Evolutionary conservation across 805 yeast genomes (phyloP), one percentile per base, ranked within the genome.

Genomic region (Candida easanensis): DNA sequence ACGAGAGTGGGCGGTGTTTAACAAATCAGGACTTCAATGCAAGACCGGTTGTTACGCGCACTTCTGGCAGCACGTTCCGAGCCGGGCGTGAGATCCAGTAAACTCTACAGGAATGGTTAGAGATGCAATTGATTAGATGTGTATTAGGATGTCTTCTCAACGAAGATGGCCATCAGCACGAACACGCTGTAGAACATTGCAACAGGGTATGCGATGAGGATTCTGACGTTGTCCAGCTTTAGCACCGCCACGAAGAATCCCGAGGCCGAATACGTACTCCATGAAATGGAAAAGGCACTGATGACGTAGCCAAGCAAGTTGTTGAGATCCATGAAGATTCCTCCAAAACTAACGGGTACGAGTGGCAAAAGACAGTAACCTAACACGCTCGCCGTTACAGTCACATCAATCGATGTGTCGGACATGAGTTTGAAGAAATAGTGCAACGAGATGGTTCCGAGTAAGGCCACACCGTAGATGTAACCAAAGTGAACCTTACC

Each of bases 401-500:
- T 60, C 46, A 81, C 65, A 49, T 77, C 84, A 33, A 78, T 65
- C n/a, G 61, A 49, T 1, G 51, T 47, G 41, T 75, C 77, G 44
- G 95, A 81, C 99, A 93, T 93, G 49, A 88, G 71, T 61, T 85
- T 89, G 63, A 95, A 84, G 46, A 93, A 70, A 54, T 78, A 77
- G 65, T 90, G 97, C 51, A 89, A 76, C 25, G 95, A 80, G 14
- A 88, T 61, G 2, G 95, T 84, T 15, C 99, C 99, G 54, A 91
- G 81, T 33, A 93, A 66, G 0, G 97, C 98, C 33, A 93, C 95
- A 31, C 99, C 98, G 59, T 93, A 93, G 38, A 93, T 86, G 63
- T 93, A 93, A 2, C 98, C 98, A 61, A 93, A 93, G 63, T 93
- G 98, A 14, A 91, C 86, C 63, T 91, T 93, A 5, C 99, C 98